Percentiles rank a stretch among this genome's conserved stretches.
Evolutionary conservation across 1,284 basidiomycete species (phyloP).

Genomic region (Baeospora myosura): DNA sequence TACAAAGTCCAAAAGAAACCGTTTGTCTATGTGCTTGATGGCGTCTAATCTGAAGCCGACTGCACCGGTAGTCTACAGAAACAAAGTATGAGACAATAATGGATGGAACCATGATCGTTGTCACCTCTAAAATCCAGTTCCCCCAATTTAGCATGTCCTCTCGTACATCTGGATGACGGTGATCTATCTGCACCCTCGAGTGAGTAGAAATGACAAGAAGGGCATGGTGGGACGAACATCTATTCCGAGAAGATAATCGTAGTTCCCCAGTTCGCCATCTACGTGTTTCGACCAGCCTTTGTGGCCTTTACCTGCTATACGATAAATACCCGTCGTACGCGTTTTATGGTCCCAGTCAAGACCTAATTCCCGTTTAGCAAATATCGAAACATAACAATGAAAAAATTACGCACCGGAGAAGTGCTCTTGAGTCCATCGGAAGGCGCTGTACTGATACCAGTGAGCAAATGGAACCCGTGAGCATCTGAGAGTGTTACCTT

Average conservation of each 20-base stretch:
- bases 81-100: no score
- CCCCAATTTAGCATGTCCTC: slow-evolving; percentile 64
- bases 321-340: slow-evolving; percentile 55
- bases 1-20: slow-evolving; percentile 62
- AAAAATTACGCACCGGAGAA: slow-evolving; percentile 51
- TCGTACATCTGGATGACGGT: slow-evolving; percentile 75
- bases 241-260: slow-evolving; percentile 71
- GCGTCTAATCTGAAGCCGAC: slow-evolving; percentile 84
- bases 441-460: slow-evolving; percentile 50
- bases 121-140: slow-evolving; percentile 62
- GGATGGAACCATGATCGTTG: slow-evolving; percentile 5
- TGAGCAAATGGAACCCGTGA: background rate
- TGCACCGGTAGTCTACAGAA: slow-evolving; percentile 64
- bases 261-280: slow-evolving; percentile 67
- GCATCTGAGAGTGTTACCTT: slow-evolving; percentile 39
- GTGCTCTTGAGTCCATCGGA: slow-evolving; percentile 66
- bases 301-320: slow-evolving; percentile 46
- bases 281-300: slow-evolving; percentile 69
- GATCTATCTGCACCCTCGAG: slow-evolving; percentile 59
- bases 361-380: slow-evolving; percentile 34
- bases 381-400: background rate
- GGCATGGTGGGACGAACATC: slow-evolving; percentile 41
- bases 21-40: slow-evolving; percentile 75
- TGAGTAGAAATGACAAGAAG: slow-evolving; percentile 5
- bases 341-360: slow-evolving; percentile 81